A percentile compares a stretch with the other conserved stretches of the same genome.
Conservation (phyloP, 2,329 filamentous ascomycete species). For the Verticillium zaregamsianum region DNA sequence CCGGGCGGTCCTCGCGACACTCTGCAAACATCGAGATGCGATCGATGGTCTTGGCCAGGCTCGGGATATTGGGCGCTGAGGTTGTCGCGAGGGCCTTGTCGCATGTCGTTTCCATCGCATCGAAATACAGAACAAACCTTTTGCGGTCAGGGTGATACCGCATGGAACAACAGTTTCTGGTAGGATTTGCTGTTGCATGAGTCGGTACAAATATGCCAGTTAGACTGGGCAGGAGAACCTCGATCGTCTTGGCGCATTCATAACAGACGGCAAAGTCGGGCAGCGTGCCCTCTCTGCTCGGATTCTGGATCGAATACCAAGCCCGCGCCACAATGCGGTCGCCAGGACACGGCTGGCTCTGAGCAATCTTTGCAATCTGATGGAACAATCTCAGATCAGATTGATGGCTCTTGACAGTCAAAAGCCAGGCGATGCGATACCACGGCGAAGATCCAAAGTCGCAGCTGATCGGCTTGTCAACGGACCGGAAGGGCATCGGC, state of each 20-base stretch:
- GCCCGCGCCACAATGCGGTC: slow-evolving; percentile 49
- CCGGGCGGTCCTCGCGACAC: slow-evolving; percentile 61
- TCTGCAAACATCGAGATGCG: slow-evolving; percentile 55
- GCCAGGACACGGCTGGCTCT: slow-evolving; percentile 54
- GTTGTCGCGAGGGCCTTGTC: slow-evolving; percentile 43
- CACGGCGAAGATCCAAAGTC: slow-evolving; percentile 75
- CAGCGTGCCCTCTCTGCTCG: slow-evolving; percentile 58
- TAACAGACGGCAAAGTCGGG: slow-evolving; percentile 72
- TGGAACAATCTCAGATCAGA: slow-evolving; percentile 66
- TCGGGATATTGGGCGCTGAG: slow-evolving; percentile 50
- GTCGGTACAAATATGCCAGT: slow-evolving; percentile 59
- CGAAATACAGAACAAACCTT: slow-evolving; percentile 57
- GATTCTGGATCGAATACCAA: slow-evolving; percentile 76
- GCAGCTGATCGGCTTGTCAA: slow-evolving; percentile 60
- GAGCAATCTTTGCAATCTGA: slow-evolving; percentile 50
- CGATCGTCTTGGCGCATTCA: slow-evolving; percentile 67
- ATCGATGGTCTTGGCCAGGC: slow-evolving; percentile 60
- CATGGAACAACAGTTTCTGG: slow-evolving; percentile 63
- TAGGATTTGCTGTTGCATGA: slow-evolving; percentile 40
- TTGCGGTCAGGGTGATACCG: slow-evolving; percentile 50
- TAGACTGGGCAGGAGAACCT: slow-evolving; percentile 69
- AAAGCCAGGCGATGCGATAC: slow-evolving; percentile 79
- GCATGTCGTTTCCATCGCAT: slow-evolving; percentile 53
- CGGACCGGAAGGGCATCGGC: slow-evolving; percentile 52
- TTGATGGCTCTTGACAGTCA: slow-evolving; percentile 67